Conservation (phyloP, 2,329 filamentous ascomycete species). For the Alternaria hordeiaustralica region DNA sequence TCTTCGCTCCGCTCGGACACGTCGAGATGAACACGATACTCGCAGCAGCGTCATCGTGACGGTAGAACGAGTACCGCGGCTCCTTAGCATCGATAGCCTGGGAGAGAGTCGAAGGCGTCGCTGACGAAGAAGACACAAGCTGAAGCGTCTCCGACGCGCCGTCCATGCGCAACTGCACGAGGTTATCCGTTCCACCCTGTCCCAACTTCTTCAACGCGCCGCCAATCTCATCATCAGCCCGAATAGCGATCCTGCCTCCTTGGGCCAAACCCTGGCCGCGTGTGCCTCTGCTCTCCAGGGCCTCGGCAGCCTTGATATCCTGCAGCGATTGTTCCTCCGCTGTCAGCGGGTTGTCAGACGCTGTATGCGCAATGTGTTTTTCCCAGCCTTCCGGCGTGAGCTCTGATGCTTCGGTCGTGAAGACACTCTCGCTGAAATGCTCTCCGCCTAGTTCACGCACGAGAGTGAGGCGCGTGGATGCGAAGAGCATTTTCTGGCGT, state of each 20-base stretch:
- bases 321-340: slow-evolving; percentile 76
- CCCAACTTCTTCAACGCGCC: slow-evolving; percentile 67
- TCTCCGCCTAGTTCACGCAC: slow-evolving; percentile 79
- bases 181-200: slow-evolving; percentile 51
- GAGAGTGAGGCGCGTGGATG: slow-evolving; percentile 76
- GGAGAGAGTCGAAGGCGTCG: slow-evolving; percentile 65
- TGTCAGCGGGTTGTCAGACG: slow-evolving; percentile 71
- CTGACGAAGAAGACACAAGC: slow-evolving; percentile 62
- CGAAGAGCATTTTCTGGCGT: slow-evolving; percentile 86
- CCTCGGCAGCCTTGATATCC: slow-evolving; percentile 77
- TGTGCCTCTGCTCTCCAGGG: slow-evolving; percentile 74
- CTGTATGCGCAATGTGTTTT: slow-evolving; percentile 72
- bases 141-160: slow-evolving; percentile 71
- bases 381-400: slow-evolving; percentile 73
- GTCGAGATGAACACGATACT: slow-evolving; percentile 82
- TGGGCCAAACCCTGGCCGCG: slow-evolving; percentile 54
- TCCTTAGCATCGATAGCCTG: slow-evolving; percentile 68
- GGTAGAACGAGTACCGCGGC: slow-evolving; percentile 80
- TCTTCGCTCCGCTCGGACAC: slow-evolving; percentile 73
- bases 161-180: slow-evolving; percentile 79
- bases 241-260: slow-evolving; percentile 54
- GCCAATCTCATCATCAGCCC: slow-evolving; percentile 67
- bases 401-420: slow-evolving; percentile 73
- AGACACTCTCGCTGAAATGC: slow-evolving; percentile 78
- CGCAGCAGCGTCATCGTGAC: slow-evolving; percentile 65